Conservation (phyloP, 2,329 filamentous ascomycete species). For the Leptographium procerum region DNA sequence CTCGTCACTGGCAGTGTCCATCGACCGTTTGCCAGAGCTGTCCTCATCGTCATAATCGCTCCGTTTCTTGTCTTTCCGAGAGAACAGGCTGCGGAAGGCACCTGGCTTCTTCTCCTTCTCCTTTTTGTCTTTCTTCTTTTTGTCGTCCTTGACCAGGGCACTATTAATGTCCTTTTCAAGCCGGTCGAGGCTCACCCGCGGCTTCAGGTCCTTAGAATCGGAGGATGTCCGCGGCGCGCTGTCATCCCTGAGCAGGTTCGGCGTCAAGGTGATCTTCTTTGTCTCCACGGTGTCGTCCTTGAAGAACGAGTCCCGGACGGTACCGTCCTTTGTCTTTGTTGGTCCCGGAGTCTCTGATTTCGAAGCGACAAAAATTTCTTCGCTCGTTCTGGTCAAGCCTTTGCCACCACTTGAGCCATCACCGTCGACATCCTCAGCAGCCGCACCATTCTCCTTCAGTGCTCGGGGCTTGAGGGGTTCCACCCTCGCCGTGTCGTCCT, state of each 20-base stretch:
- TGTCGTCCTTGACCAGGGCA: conserved; percentile 50
- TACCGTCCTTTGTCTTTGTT: conserved; percentile 69
- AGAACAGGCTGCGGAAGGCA: conserved; percentile 49
- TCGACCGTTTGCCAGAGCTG: conserved; percentile 26
- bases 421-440: conserved; percentile 20
- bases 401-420: conserved; percentile 12
- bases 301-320: conserved; percentile 89
- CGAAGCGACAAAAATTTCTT: conserved; percentile 50
- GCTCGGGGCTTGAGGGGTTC: conserved; percentile 41
- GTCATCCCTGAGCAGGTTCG: conserved; percentile 82
- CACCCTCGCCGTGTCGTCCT: conserved; percentile 43
- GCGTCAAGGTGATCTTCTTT: conserved; percentile 93
- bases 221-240: conserved; percentile 38
- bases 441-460: conserved; percentile 25
- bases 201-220: conserved; percentile 45
- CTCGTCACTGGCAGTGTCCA: neutral
- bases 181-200: conserved; percentile 60
- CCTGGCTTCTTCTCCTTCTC: conserved; percentile 57
- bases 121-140: conserved; percentile 60
- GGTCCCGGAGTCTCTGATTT: conserved; percentile 33
- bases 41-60: conserved; percentile 47
- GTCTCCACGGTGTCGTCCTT: conserved; percentile 92
- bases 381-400: conserved; percentile 38
- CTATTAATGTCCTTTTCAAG: conserved; percentile 48
- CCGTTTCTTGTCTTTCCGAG: conserved; percentile 50